Evolutionary conservation across 129 eudicot genomes (phyloP).

Genomic region (Lonicera japonica): DNA sequence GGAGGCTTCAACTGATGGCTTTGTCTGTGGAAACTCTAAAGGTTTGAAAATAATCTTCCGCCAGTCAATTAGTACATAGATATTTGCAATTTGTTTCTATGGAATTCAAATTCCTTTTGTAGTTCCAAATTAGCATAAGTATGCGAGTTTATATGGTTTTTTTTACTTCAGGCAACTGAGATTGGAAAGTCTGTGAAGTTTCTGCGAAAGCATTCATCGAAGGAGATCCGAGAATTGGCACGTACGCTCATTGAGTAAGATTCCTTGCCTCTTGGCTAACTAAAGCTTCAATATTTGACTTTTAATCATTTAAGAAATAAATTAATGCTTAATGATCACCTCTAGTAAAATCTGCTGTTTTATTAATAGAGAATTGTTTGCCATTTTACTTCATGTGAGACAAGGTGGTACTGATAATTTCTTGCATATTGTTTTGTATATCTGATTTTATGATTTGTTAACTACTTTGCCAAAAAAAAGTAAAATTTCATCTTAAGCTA

Average conservation of each 20-base stretch:
- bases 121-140: too few species aligned
- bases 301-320: conserved; percentile 1
- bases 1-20: conserved; percentile 70
- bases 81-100: neutral
- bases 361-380: too few species aligned
- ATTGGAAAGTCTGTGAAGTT: conserved; percentile 75
- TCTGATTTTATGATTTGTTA: too few species aligned
- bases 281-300: neutral
- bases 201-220: conserved; percentile 60
- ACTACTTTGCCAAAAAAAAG: too few species aligned
- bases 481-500: too few species aligned
- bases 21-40: conserved; percentile 64
- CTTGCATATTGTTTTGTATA: too few species aligned
- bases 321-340: too few species aligned
- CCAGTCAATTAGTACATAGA: neutral
- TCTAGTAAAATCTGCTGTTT: too few species aligned
- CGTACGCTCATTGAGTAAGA: conserved; percentile 57
- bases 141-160: neutral
- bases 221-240: conserved; percentile 50
- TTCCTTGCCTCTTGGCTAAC: neutral
- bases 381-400: too few species aligned
- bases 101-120: too few species aligned
- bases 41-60: conserved; percentile 39
- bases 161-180: conserved; percentile 62
- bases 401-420: too few species aligned